phyloP scores from a whole-genome alignment of 1,284 basidiomycete genomes.

The Cutaneotrichosporon daszewskae region DNA sequence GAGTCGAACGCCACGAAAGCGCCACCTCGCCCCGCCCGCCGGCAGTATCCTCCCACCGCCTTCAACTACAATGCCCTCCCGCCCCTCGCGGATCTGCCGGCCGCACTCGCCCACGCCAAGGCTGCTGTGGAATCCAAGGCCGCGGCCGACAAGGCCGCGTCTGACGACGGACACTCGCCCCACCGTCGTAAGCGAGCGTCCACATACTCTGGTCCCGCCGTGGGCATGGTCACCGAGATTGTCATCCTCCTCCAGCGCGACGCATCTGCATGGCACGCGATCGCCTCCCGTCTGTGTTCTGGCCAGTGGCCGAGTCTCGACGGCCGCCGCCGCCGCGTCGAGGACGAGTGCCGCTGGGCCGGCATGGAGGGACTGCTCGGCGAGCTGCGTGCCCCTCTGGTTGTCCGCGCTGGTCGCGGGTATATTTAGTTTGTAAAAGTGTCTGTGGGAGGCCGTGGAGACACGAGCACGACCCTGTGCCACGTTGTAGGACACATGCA shows the following conservation, averaged over 20 bases:
- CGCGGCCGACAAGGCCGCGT: not conserved
- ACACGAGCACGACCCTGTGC: too few species aligned
- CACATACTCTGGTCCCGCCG: conserved; percentile 7
- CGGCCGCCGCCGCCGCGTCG: conserved; percentile 13
- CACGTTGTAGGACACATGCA: too few species aligned
- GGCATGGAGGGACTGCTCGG: conserved; percentile 18
- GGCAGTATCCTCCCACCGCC: conserved; percentile 2
- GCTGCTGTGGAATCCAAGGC: not conserved
- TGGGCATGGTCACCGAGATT: conserved; percentile 15
- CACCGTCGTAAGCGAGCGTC: conserved; percentile 8
- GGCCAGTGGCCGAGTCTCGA: conserved; percentile 21
- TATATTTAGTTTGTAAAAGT: too few species aligned
- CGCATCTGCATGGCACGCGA: conserved; percentile 26
- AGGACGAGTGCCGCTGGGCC: conserved; percentile 25
- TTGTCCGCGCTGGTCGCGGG: too few species aligned
- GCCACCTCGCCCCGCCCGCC: not conserved
- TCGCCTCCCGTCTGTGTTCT: conserved; percentile 23
- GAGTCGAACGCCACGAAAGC: not conserved
- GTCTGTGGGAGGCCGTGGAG: too few species aligned
- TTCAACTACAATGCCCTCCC: conserved; percentile 7
- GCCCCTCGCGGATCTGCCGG: conserved; percentile 12
- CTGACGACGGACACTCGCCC: too few species aligned
- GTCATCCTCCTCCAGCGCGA: conserved; percentile 26
- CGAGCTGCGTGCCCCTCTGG: too few species aligned
- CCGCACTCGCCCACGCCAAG: conserved; percentile 8